Evolutionary conservation across 2,329 filamentous ascomycete species (phyloP).

Genomic region (Grosmannia clavigera): DNA sequence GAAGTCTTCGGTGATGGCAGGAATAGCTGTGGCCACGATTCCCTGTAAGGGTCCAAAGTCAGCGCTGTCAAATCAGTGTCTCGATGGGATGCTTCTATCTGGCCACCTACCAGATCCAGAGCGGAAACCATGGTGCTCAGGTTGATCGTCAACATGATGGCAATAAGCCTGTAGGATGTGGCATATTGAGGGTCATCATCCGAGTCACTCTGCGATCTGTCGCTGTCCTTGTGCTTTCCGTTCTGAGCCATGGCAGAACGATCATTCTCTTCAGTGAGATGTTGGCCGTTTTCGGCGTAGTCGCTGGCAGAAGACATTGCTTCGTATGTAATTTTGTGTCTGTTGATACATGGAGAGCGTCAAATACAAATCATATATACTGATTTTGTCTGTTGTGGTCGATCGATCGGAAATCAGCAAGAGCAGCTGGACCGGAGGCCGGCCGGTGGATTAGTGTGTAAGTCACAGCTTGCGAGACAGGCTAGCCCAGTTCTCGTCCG

Average conservation of each 20-base stretch:
- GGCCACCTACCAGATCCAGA: not conserved
- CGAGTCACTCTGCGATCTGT: not conserved
- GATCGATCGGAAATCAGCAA: not conserved
- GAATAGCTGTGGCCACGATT: constrained; percentile 1
- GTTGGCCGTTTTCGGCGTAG: not conserved
- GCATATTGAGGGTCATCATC: not conserved
- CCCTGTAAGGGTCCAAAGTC: not conserved
- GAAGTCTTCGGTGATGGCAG: not conserved
- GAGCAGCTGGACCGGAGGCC: not conserved
- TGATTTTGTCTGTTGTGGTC: not conserved
- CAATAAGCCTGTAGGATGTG: not conserved
- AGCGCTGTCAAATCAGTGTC: not conserved
- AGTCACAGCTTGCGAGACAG: not conserved
- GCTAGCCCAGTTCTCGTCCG: not conserved
- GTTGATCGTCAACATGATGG: not conserved
- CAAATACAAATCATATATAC: not conserved
- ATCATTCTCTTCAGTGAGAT: not conserved
- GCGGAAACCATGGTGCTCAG: not conserved
- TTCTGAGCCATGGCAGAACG: not conserved
- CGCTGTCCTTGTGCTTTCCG: not conserved
- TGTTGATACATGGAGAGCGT: not conserved
- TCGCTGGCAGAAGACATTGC: not conserved
- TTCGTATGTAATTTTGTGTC: not conserved
- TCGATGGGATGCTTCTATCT: not conserved
- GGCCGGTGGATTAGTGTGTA: not conserved